Base-by-base conservation (phyloP, 371 early-diverging fungal genomes). In the Nematocida sp. region DNA sequence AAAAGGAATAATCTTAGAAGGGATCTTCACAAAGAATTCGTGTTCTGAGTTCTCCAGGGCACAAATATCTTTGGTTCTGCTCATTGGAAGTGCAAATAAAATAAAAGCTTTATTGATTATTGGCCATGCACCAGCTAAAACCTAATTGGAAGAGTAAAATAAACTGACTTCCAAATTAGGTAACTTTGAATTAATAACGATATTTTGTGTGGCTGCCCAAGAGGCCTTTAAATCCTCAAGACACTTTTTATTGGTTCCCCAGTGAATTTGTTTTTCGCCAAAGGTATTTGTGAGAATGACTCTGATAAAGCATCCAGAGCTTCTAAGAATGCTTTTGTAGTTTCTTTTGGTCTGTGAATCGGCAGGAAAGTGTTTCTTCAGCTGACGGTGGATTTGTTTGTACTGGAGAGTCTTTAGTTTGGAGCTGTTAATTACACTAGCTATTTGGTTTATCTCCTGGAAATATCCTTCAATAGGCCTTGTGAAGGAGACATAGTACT, bases 261-360 rank as follows among this genome's bases (percentile, higher is more conserved):
- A 66, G 5, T 40, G 5, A 9, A 3, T 45, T 32, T 27, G 9
- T 11, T 25, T 54, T 1, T 53, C 25, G 7, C 67, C 67, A 31
- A 57, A 7, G 17, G 57, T 32, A 57, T 66, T 57, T 29, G n/a
- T 32, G 4, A 58, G 9, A 32, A 9, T 31, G 23, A 66, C 57
- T 38, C 43, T 57, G 9, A 66, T 66, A 43, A 66, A 66, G 27
- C 57, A 66, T 17, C 21, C 40, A 4, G 58, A 57, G 23, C 2
- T 3, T 17, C 7, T 23, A 35, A 66, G 48, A 17, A 66, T 41
- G 17, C 7, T 31, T 23, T 29, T 5, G 43, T 66, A 66, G 54
- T 66, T 19, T 23, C 40, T 32, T 11, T 19, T 35, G 7, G 27
- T 5, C 35, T 53, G 15, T 0, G 25, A 7, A 7, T 21, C 29